Conservation (phyloP, 805 yeast species). For the Candida silvatica region DNA sequence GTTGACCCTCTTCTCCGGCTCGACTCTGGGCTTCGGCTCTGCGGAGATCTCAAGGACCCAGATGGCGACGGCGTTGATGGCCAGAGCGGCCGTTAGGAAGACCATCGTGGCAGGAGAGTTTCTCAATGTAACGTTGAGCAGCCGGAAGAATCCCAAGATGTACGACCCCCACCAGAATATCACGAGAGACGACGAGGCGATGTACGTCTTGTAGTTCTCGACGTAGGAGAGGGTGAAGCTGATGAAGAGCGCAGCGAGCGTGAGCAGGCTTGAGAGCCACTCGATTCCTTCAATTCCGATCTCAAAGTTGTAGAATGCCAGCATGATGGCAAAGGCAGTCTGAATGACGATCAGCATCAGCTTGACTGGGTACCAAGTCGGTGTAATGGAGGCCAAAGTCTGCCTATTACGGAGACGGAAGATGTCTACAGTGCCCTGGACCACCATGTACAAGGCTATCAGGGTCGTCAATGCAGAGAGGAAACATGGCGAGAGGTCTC, state of each 20-base stretch:
- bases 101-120: conserved; percentile 22
- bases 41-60: conserved; percentile 37
- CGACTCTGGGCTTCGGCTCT: conserved; percentile 23
- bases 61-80: conserved; percentile 32
- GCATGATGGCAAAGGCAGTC: conserved; percentile 25
- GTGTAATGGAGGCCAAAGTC: conserved; percentile 19
- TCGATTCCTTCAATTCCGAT: conserved; percentile 16
- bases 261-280: conserved; percentile 21
- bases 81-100: conserved; percentile 14
- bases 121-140: conserved; percentile 33
- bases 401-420: conserved; percentile 24
- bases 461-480: conserved; percentile 34
- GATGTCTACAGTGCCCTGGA: conserved; percentile 29
- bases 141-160: conserved; percentile 37
- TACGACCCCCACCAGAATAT: conserved; percentile 65
- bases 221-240: conserved; percentile 54
- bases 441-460: conserved; percentile 27
- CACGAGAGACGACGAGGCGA: conserved; percentile 62
- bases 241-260: conserved; percentile 36
- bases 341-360: conserved; percentile 31
- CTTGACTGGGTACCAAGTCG: conserved; percentile 35
- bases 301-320: conserved; percentile 13
- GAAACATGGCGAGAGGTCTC: conserved; percentile 46
- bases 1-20: conserved; percentile 28
- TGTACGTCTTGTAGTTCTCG: conserved; percentile 58